phyloP scores from a whole-genome alignment of 371 early-diverging fungal genomes.

The Mucor circinelloides region DNA sequence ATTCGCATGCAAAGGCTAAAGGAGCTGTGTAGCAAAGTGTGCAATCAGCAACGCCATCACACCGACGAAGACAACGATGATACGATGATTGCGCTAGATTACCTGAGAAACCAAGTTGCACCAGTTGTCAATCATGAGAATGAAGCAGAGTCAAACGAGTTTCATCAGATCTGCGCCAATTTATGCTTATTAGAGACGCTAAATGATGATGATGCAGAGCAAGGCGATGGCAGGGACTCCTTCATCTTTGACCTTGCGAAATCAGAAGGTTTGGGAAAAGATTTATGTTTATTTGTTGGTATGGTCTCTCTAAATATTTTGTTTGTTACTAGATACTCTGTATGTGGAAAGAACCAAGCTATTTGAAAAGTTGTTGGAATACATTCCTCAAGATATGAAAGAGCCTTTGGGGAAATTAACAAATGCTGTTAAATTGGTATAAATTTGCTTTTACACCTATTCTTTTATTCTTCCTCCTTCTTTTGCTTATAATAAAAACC shows the following conservation, averaged over 20 bases:
- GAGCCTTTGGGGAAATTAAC: slow-evolving; percentile 78
- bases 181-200: slow-evolving; percentile 44
- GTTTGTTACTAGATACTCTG: slow-evolving; percentile 18
- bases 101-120: slow-evolving; percentile 66
- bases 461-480: neutral
- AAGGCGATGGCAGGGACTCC: neutral
- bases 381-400: slow-evolving; percentile 80
- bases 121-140: slow-evolving; percentile 70
- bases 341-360: slow-evolving; percentile 62
- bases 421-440: slow-evolving; percentile 64
- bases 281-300: neutral
- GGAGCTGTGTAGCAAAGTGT: slow-evolving; percentile 56
- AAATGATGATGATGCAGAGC: neutral
- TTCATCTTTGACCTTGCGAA: neutral
- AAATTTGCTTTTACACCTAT: neutral
- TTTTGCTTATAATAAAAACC: neutral
- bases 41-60: neutral
- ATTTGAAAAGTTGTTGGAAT: slow-evolving; percentile 72
- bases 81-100: slow-evolving; percentile 64
- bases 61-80: neutral
- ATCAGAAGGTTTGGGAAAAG: slow-evolving; percentile 10
- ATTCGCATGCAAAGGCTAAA: slow-evolving; percentile 72
- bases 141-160: slow-evolving; percentile 63
- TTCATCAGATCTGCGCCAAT: slow-evolving; percentile 63
- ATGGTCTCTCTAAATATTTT: neutral